Percentiles rank a stretch among this genome's conserved stretches.
These are phyloP conservation scores for Paecilomyces dactylethromorphus DNA, from an alignment of 2,329 filamentous ascomycete genomes.

Conservation along the genomic window DNA sequence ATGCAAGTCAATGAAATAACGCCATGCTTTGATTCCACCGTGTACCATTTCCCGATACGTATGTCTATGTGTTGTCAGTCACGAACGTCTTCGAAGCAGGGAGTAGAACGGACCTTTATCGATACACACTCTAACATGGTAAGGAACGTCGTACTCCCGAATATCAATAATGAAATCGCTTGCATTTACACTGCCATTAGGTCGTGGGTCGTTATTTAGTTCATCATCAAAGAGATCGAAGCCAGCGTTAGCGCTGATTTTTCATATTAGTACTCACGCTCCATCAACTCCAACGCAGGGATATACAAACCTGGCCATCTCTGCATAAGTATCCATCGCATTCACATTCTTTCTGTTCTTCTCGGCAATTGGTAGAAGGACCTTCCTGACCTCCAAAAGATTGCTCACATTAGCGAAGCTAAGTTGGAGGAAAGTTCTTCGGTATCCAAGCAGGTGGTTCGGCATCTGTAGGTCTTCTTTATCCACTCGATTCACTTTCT, in stretches of 20 bases:
- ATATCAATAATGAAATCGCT: constrained; percentile 98
- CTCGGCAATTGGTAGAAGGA: constrained; percentile 84
- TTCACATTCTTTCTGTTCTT: constrained; percentile 95
- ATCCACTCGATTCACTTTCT: constrained; percentile 67
- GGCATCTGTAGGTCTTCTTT: constrained; percentile 94
- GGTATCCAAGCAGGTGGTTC: constrained; percentile 89
- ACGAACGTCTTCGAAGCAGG: not conserved
- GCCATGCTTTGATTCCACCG: constrained; percentile 88
- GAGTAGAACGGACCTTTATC: constrained; percentile 60
- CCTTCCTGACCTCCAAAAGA: constrained; percentile 73
- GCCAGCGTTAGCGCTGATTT: constrained; percentile 62
- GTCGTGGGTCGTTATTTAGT: constrained; percentile 73
- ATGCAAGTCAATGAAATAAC: constrained; percentile 75
- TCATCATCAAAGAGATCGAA: constrained; percentile 96
- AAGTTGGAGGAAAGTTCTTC: constrained; percentile 79
- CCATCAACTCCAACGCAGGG: not conserved
- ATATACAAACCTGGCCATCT: constrained; percentile 67
- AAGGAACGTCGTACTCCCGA: constrained; percentile 97
- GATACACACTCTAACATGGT: constrained; percentile 98
- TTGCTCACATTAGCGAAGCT: constrained; percentile 83
- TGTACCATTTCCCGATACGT: constrained; percentile 94
- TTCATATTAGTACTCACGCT: constrained; percentile 11
- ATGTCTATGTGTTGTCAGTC: constrained; percentile 58
- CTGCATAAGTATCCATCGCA: constrained; percentile 96
- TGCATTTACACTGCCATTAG: constrained; percentile 74